These are phyloP conservation scores for Fistulinella staudtii DNA, from an alignment of 1,284 basidiomycete species.

Conservation along the genomic window DNA sequence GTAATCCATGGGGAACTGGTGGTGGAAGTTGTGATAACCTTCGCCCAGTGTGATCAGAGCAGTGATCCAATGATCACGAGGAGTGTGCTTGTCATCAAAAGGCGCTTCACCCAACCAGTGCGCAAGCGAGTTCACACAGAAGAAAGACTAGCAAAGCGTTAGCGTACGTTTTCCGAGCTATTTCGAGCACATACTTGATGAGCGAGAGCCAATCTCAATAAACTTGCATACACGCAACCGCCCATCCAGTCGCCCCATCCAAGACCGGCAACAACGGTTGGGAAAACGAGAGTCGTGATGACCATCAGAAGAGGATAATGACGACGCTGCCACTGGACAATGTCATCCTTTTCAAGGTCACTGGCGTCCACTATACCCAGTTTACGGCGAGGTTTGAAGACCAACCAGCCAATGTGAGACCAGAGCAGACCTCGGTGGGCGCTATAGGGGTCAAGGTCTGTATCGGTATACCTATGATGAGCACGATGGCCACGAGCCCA, in stretches of 20 bases:
- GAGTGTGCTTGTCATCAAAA: slow-evolving; percentile 96
- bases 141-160: slow-evolving; percentile 66
- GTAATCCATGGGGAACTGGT: slow-evolving; percentile 93
- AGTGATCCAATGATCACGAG: slow-evolving; percentile 82
- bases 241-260: slow-evolving; percentile 83
- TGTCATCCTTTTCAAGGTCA: slow-evolving; percentile 73
- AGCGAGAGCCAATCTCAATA: slow-evolving; percentile 79
- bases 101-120: slow-evolving; percentile 92
- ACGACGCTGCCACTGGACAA: slow-evolving; percentile 87
- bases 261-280: slow-evolving; percentile 73
- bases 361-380: slow-evolving; percentile 88
- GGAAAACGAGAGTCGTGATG: slow-evolving; percentile 70
- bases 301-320: slow-evolving; percentile 74
- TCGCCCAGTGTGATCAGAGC: slow-evolving; percentile 88
- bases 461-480: slow-evolving; percentile 94
- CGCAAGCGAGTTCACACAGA: slow-evolving; percentile 93
- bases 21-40: slow-evolving; percentile 97
- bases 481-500: slow-evolving; percentile 94
- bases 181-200: slow-evolving; percentile 67
- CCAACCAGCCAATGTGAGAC: slow-evolving; percentile 92
- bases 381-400: slow-evolving; percentile 83
- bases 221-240: slow-evolving; percentile 85
- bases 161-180: neutral
- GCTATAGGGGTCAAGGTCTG: slow-evolving; percentile 91
- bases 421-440: slow-evolving; percentile 80